phyloP scores from a whole-genome alignment of 345 rosid species.

The Euphorbia lathyris region DNA sequence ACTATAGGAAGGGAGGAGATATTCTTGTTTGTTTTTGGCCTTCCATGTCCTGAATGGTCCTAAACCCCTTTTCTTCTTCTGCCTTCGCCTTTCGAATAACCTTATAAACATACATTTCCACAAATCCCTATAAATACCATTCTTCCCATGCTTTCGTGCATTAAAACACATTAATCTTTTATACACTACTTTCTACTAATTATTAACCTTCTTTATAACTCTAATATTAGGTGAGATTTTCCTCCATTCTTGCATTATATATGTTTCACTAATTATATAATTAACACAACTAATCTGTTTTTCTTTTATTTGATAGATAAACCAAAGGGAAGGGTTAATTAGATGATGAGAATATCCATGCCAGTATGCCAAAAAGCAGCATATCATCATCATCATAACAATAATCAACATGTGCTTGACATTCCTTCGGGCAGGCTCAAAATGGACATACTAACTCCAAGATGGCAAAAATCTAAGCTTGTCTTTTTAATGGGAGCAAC shows the following conservation, averaged over 20 bases:
- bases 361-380: slow-evolving; percentile 10
- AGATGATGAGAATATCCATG: slow-evolving; percentile 12
- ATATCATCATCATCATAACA: background rate
- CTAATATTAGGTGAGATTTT: too few relatives aligned
- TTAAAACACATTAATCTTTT: background rate
- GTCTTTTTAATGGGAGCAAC: slow-evolving; percentile 75
- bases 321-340: background rate
- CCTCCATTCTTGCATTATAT: too few relatives aligned
- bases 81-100: slow-evolving; percentile 11
- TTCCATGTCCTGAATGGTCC: slow-evolving; percentile 27
- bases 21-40: slow-evolving; percentile 12
- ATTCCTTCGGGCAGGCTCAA: slow-evolving; percentile 22
- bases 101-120: background rate
- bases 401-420: background rate
- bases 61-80: background rate
- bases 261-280: too few relatives aligned
- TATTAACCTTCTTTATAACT: too few relatives aligned
- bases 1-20: too few relatives aligned
- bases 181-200: background rate
- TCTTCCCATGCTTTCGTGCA: background rate
- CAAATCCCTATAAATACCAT: slow-evolving; percentile 15
- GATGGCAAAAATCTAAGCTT: slow-evolving; percentile 54
- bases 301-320: background rate
- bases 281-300: background rate
- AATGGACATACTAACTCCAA: slow-evolving; percentile 30